Base-by-base conservation (phyloP, 1,284 basidiomycete genomes). In the Boletus hoseneyae region DNA sequence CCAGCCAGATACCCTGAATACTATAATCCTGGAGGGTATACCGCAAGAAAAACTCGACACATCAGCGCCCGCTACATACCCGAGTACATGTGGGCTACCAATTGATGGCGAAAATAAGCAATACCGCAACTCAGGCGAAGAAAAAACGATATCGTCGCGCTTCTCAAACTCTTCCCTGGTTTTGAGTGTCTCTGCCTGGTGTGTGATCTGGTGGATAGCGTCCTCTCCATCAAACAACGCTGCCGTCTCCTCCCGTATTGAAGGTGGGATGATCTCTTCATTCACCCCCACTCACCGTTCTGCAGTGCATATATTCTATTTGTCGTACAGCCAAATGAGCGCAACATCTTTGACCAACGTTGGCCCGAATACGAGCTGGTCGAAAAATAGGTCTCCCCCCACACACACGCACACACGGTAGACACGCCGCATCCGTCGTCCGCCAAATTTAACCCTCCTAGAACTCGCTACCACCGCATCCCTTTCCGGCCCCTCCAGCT, bases 321-420 rank as follows among this genome's bases (percentile, higher is more conserved):
- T 59, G 91, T 98, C 5, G 84, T 93, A 0, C 95, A 97, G 64
- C 79, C 84, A 8, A 80, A 83, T 23, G 97, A 99, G 68, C 78
- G 95, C n/a, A 99, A 99, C 65, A 81, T 96, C 0, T 99, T 98
- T 64, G 96, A 99, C 65, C 97, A 99, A 67, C 79, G 87, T 5
- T 84, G 81, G 70, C 70, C 99, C 13, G 93, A 98, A 69, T 96
- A 93, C 58, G 84, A 90, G 55, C 74, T 98, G 0, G 67, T 92
- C 0, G 82, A 92, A 59, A 77, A 69, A 87, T 90, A 64, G 43
- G 76, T 67, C n/a, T 29, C 23, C 21, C 36, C 30, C 27, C 23
- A 6, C 27, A 40, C 21, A 23, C 11, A 11, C 33, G 16, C 18
- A 37, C 7, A 15, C 47, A 25, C 6, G 5, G 3, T 5, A 93